Conservation (phyloP, 2,329 filamentous ascomycete species). For the Cladosporium sp. region DNA sequence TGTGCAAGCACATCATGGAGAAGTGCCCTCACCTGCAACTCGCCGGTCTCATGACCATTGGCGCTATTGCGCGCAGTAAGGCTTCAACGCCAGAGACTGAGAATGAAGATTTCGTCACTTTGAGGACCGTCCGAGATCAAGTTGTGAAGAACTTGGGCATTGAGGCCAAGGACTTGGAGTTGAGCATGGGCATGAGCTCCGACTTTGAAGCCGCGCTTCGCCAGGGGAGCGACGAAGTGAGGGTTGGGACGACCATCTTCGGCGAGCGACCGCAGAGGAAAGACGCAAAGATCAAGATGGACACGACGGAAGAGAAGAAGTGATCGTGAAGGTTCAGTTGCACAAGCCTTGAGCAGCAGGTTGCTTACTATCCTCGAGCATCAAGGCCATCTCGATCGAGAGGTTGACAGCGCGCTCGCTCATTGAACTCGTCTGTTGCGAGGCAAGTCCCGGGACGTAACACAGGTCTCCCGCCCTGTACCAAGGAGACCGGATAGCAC, state of each 20-base stretch:
- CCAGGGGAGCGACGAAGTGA: conserved; percentile 80
- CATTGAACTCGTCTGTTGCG: too few species aligned
- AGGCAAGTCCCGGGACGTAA: too few species aligned
- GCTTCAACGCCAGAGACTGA: conserved; percentile 66
- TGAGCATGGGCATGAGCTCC: conserved; percentile 98
- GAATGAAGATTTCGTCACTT: conserved; percentile 78
- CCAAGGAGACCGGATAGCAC: too few species aligned
- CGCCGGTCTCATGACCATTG: conserved; percentile 92
- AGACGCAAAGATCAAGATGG: conserved; percentile 60
- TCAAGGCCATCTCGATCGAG: too few species aligned
- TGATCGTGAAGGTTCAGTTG: neutral
- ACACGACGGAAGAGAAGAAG: conserved; percentile 16
- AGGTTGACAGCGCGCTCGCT: too few species aligned
- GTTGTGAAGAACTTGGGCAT: conserved; percentile 58
- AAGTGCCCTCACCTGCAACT: conserved; percentile 68
- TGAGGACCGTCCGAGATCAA: conserved; percentile 64
- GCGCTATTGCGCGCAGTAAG: conserved; percentile 79
- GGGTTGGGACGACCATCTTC: conserved; percentile 92
- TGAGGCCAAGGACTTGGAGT: conserved; percentile 57
- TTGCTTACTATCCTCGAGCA: too few species aligned
- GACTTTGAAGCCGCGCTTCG: conserved; percentile 86
- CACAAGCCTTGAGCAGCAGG: neutral
- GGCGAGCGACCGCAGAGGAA: conserved; percentile 72
- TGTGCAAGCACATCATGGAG: conserved; percentile 65
- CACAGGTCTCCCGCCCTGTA: too few species aligned